These are phyloP conservation scores for Pharnaceum exiguum DNA, from an alignment of 148 eudicot genomes.

Conservation along the genomic window DNA sequence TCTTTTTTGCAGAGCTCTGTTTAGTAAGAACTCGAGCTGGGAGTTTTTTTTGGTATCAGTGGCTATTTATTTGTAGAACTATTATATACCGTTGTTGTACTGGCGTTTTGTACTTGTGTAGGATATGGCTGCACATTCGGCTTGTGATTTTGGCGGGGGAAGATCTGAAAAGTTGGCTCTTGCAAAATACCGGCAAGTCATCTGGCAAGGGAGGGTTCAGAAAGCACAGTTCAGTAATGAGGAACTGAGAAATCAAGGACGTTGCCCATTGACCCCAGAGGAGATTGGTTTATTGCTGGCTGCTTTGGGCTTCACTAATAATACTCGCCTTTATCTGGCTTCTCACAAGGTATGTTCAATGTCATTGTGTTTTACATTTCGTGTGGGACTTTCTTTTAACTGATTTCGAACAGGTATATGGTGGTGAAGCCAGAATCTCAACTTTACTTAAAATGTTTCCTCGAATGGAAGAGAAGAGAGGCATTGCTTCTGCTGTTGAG, in stretches of 20 bases:
- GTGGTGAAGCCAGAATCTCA: slow-evolving; percentile 86
- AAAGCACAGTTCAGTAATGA: slow-evolving; percentile 86
- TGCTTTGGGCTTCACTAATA: slow-evolving; percentile 81
- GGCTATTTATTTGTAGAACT: too few species aligned
- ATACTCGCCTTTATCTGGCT: slow-evolving; percentile 88
- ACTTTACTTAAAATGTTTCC: slow-evolving; percentile 74
- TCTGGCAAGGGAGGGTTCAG: slow-evolving; percentile 97
- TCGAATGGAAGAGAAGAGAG: slow-evolving; percentile 83
- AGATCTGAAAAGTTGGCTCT: slow-evolving; percentile 92
- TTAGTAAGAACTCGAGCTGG: too few species aligned
- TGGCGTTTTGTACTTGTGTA: slow-evolving; percentile 20
- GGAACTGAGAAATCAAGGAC: slow-evolving; percentile 88
- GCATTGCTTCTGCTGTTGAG: slow-evolving; percentile 66
- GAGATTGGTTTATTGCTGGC: slow-evolving; percentile 82
- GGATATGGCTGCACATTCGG: slow-evolving; percentile 99
- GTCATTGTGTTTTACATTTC: too few species aligned
- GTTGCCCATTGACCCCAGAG: slow-evolving; percentile 97
- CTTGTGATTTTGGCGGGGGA: slow-evolving; percentile 97
- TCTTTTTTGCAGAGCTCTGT: too few species aligned
- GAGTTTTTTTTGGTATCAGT: not conserved
- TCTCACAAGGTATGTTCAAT: slow-evolving; percentile 73
- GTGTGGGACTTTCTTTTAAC: too few species aligned
- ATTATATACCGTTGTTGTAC: not conserved
- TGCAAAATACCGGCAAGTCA: slow-evolving; percentile 84
- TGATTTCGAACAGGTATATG: slow-evolving; percentile 51